Percentiles rank a stretch among this genome's conserved stretches.
Evolutionary conservation across 257 asterid species (phyloP).

Genomic region (Mitragyna speciosa): DNA sequence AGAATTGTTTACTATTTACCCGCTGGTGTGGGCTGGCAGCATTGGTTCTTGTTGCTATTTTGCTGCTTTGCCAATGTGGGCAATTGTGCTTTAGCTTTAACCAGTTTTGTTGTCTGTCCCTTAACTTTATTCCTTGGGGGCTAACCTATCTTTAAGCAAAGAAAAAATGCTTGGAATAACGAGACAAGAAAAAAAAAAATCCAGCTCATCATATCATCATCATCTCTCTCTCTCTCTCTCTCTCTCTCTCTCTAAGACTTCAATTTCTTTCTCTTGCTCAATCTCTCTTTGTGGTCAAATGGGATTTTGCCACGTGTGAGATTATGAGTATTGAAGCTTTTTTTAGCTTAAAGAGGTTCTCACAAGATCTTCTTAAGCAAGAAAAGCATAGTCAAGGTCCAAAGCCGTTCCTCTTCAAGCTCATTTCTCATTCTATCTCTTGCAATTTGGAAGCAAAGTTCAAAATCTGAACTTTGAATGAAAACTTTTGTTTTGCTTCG

Average conservation of each 20-base stretch:
- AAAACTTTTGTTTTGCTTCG: constrained; percentile 7
- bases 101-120: constrained; percentile 35
- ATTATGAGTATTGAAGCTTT: constrained; percentile 6
- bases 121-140: constrained; percentile 50
- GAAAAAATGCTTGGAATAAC: constrained; percentile 49
- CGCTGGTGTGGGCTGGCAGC: constrained; percentile 54
- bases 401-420: constrained; percentile 23
- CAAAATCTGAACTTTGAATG: constrained; percentile 16
- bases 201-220: background rate
- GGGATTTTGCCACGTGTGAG: constrained; percentile 27
- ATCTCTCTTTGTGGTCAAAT: constrained; percentile 23
- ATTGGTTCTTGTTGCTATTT: constrained; percentile 25
- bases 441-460: constrained; percentile 26
- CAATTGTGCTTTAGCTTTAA: constrained; percentile 43
- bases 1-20: constrained; percentile 37
- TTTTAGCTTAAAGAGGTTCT: constrained; percentile 4
- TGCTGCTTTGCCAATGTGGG: constrained; percentile 35
- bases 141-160: constrained; percentile 62
- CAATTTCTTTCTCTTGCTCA: background rate
- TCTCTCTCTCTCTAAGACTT: background rate
- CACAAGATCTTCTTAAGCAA: constrained; percentile 41
- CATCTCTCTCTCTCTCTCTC: background rate
- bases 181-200: constrained; percentile 26
- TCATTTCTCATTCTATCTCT: constrained; percentile 29
- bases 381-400: constrained; percentile 59